phyloP scores from a whole-genome alignment of 2,329 filamentous ascomycete species.

The Monosporascus sp. region DNA sequence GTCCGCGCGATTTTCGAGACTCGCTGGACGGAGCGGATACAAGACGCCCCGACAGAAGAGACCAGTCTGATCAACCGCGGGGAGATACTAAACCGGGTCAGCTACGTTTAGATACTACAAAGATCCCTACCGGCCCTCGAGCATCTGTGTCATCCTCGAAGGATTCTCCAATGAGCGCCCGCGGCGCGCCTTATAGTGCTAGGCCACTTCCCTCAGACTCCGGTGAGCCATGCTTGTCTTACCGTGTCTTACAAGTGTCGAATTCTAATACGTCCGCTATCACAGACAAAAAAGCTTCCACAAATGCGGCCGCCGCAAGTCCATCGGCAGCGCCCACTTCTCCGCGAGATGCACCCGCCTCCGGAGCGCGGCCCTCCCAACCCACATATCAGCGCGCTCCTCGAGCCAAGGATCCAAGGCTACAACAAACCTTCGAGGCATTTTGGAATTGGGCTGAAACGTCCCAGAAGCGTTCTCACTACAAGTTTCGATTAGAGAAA shows the following conservation, averaged over 20 bases:
- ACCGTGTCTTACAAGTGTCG: too few species aligned
- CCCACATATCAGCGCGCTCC: not conserved
- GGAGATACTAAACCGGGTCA: not conserved
- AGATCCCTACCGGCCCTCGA: not conserved
- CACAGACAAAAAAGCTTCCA: not conserved
- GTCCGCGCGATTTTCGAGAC: conserved; percentile 1
- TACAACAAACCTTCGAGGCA: conserved; percentile 17
- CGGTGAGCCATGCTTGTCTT: not conserved
- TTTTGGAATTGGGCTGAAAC: conserved; percentile 8
- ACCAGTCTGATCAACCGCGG: not conserved
- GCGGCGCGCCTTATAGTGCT: not conserved
- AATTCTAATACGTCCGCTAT: too few species aligned
- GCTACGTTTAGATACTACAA: not conserved
- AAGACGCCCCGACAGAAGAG: not conserved
- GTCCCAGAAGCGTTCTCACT: conserved; percentile 6
- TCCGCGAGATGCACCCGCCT: not conserved
- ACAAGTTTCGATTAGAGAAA: conserved; percentile 6
- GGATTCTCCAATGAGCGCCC: not conserved
- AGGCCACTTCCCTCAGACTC: not conserved
- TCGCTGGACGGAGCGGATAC: not conserved
- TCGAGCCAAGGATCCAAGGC: conserved; percentile 14
- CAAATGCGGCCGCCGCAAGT: not conserved
- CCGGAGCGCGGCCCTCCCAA: not conserved
- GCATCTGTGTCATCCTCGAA: not conserved
- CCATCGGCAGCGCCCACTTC: not conserved